Evolutionary conservation across 1,139 yeast genomes (phyloP).

Genomic region (Magnusiomyces paraingens): DNA sequence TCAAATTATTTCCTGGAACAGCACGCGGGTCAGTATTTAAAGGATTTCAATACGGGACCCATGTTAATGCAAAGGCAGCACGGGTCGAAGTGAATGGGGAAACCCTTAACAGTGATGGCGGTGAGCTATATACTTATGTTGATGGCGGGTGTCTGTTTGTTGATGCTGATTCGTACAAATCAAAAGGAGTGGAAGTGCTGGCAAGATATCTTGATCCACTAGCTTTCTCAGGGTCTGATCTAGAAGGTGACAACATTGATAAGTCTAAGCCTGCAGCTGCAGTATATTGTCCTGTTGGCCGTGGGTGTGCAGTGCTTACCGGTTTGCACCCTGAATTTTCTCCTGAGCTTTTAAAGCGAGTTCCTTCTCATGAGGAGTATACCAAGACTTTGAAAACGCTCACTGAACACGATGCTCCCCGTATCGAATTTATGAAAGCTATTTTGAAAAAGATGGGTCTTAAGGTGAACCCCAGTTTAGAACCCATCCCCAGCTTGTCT

Average conservation of each 20-base stretch:
- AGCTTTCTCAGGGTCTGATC: slow-evolving; percentile 39
- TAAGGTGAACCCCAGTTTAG: slow-evolving; percentile 47
- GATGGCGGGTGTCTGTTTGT: slow-evolving; percentile 89
- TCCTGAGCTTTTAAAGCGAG: slow-evolving; percentile 44
- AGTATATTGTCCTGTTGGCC: slow-evolving; percentile 59
- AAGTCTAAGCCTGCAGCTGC: slow-evolving; percentile 48
- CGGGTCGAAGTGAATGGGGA: slow-evolving; percentile 37
- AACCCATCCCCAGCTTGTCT: slow-evolving; percentile 59
- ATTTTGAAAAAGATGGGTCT: slow-evolving; percentile 59
- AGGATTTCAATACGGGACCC: slow-evolving; percentile 76
- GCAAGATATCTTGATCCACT: slow-evolving; percentile 53
- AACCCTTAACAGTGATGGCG: neutral
- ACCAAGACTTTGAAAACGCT: slow-evolving; percentile 38
- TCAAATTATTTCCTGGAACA: slow-evolving; percentile 73
- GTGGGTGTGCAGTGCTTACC: slow-evolving; percentile 68
- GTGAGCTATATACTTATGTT: slow-evolving; percentile 41
- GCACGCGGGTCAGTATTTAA: slow-evolving; percentile 74
- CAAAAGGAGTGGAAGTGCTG: slow-evolving; percentile 54
- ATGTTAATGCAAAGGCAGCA: slow-evolving; percentile 65
- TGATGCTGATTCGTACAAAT: slow-evolving; percentile 52
- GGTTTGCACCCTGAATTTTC: slow-evolving; percentile 91
- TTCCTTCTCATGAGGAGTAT: slow-evolving; percentile 29
- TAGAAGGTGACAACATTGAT: slow-evolving; percentile 29
- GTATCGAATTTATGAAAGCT: slow-evolving; percentile 51
- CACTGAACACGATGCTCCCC: slow-evolving; percentile 38